These are phyloP conservation scores for Jatropha multifida DNA, from an alignment of 441 rosid species.

Conservation along the genomic window DNA sequence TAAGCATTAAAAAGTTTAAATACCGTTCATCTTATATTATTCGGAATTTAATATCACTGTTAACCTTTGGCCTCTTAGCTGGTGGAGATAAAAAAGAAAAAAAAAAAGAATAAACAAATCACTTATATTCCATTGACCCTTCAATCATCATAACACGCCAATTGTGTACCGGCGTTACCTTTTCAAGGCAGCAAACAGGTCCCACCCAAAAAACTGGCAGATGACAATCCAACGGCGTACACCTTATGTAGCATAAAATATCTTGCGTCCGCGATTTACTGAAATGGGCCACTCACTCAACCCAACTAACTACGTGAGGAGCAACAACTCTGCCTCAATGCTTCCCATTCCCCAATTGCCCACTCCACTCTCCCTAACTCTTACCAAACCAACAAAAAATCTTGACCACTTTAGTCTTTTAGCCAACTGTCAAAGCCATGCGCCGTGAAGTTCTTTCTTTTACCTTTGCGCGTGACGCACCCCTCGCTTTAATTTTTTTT, in stretches of 20 bases:
- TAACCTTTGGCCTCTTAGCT: too few relatives aligned
- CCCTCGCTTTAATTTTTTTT: background rate
- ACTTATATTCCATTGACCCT: constrained; percentile 12
- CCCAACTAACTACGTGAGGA: constrained; percentile 11
- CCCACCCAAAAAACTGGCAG: background rate
- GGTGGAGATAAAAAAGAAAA: too few relatives aligned
- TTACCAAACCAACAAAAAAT: background rate
- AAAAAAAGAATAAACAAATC: background rate
- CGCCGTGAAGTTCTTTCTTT: background rate
- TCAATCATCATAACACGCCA: background rate
- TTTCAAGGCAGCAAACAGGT: background rate
- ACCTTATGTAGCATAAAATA: background rate
- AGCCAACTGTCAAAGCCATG: background rate
- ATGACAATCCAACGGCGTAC: constrained; percentile 4
- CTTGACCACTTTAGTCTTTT: background rate
- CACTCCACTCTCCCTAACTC: background rate
- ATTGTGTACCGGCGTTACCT: background rate
- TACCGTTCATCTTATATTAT: too few relatives aligned
- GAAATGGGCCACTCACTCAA: constrained; percentile 14
- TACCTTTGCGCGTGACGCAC: constrained; percentile 8
- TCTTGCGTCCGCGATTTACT: constrained; percentile 1
- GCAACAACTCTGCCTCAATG: background rate
- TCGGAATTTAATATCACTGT: too few relatives aligned
- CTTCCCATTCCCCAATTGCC: background rate
- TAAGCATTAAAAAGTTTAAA: too few relatives aligned